Evolutionary conservation across 805 yeast species (phyloP).

Genomic region (Ogataea minuta): DNA sequence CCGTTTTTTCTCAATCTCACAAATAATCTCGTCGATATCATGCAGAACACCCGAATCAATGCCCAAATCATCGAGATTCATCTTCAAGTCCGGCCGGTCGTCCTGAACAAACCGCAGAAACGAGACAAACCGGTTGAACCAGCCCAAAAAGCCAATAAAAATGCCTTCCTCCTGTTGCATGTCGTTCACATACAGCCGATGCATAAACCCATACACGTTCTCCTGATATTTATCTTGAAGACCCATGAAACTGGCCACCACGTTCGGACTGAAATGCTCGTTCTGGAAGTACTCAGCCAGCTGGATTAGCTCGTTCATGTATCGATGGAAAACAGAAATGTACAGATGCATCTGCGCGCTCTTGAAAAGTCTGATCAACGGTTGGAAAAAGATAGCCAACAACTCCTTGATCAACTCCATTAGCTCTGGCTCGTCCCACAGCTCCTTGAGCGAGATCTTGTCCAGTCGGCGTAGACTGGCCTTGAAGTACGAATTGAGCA

Average conservation of each 20-base stretch:
- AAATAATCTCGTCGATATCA: slow-evolving; percentile 43
- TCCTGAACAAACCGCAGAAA: slow-evolving; percentile 62
- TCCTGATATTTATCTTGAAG: slow-evolving; percentile 72
- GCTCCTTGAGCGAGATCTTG: slow-evolving; percentile 66
- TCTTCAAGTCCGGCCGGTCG: slow-evolving; percentile 37
- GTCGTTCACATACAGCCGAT: slow-evolving; percentile 80
- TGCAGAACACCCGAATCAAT: slow-evolving; percentile 34
- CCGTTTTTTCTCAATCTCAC: slow-evolving; percentile 38
- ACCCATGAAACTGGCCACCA: slow-evolving; percentile 63
- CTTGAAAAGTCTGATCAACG: slow-evolving; percentile 65
- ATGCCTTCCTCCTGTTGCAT: slow-evolving; percentile 41
- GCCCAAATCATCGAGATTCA: slow-evolving; percentile 43
- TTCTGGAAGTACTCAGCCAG: slow-evolving; percentile 50
- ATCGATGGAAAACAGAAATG: slow-evolving; percentile 58
- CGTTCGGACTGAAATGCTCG: slow-evolving; percentile 52
- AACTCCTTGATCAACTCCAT: slow-evolving; percentile 72
- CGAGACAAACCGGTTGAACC: slow-evolving; percentile 68
- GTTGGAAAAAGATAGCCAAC: slow-evolving; percentile 69
- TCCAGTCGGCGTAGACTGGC: slow-evolving; percentile 68
- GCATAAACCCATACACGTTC: slow-evolving; percentile 70
- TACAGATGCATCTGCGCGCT: slow-evolving; percentile 65
- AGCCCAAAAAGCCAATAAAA: slow-evolving; percentile 66
- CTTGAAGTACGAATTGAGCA: slow-evolving; percentile 60
- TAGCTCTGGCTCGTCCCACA: slow-evolving; percentile 85
- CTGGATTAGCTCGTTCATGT: slow-evolving; percentile 63